Base-by-base conservation (phyloP, 2,329 filamentous ascomycete genomes). In the Sclerotinia minor region DNA sequence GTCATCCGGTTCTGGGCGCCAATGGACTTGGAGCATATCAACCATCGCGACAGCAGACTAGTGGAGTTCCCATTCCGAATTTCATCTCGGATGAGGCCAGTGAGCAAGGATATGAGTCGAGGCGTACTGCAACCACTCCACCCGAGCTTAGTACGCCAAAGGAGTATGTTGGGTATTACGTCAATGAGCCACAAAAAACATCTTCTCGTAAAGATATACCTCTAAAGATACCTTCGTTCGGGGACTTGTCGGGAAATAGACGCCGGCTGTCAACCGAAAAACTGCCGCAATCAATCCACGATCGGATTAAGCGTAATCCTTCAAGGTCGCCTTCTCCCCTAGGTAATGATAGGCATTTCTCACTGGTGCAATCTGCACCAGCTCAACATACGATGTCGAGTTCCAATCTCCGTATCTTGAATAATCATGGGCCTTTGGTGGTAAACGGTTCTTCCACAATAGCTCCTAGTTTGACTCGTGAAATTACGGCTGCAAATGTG, bases 51-150 rank as follows among this genome's bases (percentile, higher is more conserved):
- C 74, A 68, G 49, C 67, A 73, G 71, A 59, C 79, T 26, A 87
- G 85, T 68, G 83, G 84, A 4, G 76, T 83, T 17, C 75, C 82
- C 2, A 82, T 87, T 17, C 83, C 85, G 4, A 86, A 80, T 73
- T 87, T 87, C 71, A 83, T 84, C 52, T 79, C 85, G 0, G 85
- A 87, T 69, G 87, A 84, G 63, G 77, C 70, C 69, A 55, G 63
- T 3, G 75, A 76, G 5, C 52, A 67, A 58, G 58, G 55, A 21
- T 72, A 70, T 64, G 73, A 73, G 24, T 69, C 64, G 55, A 45
- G 64, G 45, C 64, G 63, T 61, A 65, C 71, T 50, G 63, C 72
- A 26, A 72, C 69, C 26, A 72, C 69, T n/a, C 68, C 73, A 24
- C 72, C 75, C 38, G 75, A 75, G 19, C 72, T 76, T 29, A 68